Evolutionary conservation across 192 early-diverging fungal genomes (phyloP).

Genomic region (Podila minutissima): DNA sequence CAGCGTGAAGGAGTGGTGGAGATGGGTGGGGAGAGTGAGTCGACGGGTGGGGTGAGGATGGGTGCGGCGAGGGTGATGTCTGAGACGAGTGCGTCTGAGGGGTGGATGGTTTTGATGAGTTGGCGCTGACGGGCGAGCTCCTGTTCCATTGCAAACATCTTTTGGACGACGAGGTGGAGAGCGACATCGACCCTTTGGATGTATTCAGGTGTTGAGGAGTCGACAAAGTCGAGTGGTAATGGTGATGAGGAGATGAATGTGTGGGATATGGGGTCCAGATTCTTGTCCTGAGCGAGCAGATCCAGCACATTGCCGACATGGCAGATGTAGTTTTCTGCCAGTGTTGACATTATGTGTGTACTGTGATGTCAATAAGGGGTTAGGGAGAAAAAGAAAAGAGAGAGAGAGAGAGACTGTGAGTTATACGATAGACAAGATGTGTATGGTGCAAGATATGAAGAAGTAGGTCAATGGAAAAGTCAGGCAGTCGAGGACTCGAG

Average conservation of each 20-base stretch:
- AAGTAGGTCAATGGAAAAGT: no score
- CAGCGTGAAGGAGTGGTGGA: constrained; percentile 24
- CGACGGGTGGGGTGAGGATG: constrained; percentile 47
- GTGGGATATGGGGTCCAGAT: constrained; percentile 23
- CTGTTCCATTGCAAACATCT: constrained; percentile 36
- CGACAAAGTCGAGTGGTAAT: constrained; percentile 45
- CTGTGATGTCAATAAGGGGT: neutral
- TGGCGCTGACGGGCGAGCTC: constrained; percentile 23
- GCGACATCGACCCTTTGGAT: constrained; percentile 36
- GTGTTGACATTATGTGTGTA: constrained; percentile 27
- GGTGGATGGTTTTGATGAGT: constrained; percentile 8
- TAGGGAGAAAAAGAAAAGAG: neutral
- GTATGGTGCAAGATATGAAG: no score
- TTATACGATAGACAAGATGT: neutral
- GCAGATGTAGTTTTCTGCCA: constrained; percentile 39
- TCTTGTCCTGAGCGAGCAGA: constrained; percentile 34
- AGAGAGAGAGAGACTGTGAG: neutral
- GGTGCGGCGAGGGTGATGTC: constrained; percentile 37
- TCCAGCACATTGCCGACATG: constrained; percentile 43
- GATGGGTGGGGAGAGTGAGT: constrained; percentile 36
- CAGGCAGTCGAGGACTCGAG: no score
- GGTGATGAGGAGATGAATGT: constrained; percentile 29
- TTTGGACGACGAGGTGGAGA: constrained; percentile 38
- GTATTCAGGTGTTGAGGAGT: constrained; percentile 30
- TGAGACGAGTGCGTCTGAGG: constrained; percentile 12